Conservation (phyloP, 306 rosid genomes). For the Luffa aegyptiaca region DNA sequence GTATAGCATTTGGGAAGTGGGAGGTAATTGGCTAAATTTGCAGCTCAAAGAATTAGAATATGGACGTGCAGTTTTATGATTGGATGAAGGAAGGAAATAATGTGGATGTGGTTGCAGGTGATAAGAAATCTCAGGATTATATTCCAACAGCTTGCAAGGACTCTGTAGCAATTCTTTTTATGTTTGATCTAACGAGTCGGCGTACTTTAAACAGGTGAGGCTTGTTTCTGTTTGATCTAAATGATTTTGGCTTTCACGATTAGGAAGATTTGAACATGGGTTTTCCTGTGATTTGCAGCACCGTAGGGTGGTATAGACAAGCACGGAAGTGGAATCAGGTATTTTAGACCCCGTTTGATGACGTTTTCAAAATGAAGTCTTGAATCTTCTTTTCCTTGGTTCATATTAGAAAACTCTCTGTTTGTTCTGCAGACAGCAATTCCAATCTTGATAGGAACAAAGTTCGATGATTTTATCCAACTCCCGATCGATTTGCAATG, state of each 20-base stretch:
- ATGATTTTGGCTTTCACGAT: not conserved
- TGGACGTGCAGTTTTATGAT: not conserved
- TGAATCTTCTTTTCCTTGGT: not conserved
- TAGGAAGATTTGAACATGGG: not conserved
- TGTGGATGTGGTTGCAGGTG: constrained; percentile 30
- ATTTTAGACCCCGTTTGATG: not conserved
- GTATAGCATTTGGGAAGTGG: constrained; percentile 85
- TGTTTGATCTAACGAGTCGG: constrained; percentile 98
- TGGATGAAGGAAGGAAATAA: not conserved
- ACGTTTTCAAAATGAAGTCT: not conserved
- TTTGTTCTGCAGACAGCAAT: constrained; percentile 58
- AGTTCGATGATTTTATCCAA: constrained; percentile 93
- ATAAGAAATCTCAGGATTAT: constrained; percentile 40
- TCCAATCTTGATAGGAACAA: constrained; percentile 84
- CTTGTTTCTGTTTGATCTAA: not conserved
- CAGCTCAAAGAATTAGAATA: not conserved
- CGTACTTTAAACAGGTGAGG: constrained; percentile 68
- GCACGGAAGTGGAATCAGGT: constrained; percentile 93
- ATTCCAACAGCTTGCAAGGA: constrained; percentile 71
- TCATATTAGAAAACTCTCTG: not conserved
- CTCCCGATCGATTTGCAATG: constrained; percentile 95
- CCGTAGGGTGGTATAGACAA: constrained; percentile 57
- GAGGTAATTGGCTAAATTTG: constrained; percentile 31
- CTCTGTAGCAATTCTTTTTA: constrained; percentile 77
- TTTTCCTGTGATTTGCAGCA: constrained; percentile 36